A percentile compares a stretch with the other conserved stretches of the same genome.
Conservation (phyloP, 805 yeast species). For the Saccharomycopsis synnaedendra region DNA sequence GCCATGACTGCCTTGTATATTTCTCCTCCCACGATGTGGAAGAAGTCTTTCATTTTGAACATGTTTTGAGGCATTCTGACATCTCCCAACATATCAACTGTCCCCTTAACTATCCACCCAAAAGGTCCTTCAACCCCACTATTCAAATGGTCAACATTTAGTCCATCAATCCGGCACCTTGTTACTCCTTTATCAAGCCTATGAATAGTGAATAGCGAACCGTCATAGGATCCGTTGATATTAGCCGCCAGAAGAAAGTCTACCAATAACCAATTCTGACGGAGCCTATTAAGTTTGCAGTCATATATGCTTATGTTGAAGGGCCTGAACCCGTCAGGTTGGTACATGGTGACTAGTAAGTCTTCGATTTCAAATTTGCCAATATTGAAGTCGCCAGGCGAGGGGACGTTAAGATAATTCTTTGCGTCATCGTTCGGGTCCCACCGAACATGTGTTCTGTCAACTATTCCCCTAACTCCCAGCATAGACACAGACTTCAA, state of each 20-base stretch:
- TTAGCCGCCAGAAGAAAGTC: slow-evolving; percentile 73
- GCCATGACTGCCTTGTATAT: slow-evolving; percentile 19
- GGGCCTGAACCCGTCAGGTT: slow-evolving; percentile 73
- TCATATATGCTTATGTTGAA: slow-evolving; percentile 82
- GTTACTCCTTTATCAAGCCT: slow-evolving; percentile 24
- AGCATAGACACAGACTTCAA: slow-evolving; percentile 66
- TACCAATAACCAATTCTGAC: slow-evolving; percentile 90
- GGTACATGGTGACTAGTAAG: slow-evolving; percentile 67
- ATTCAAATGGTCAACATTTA: slow-evolving; percentile 81
- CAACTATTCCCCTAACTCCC: slow-evolving; percentile 89
- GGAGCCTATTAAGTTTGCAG: slow-evolving; percentile 64
- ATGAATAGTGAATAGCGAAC: slow-evolving; percentile 85
- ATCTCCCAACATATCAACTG: slow-evolving; percentile 90
- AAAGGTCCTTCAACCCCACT: slow-evolving; percentile 89
- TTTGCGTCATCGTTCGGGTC: slow-evolving; percentile 73
- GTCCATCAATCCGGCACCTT: slow-evolving; percentile 74
- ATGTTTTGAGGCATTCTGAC: slow-evolving; percentile 60
- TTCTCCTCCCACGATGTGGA: slow-evolving; percentile 24
- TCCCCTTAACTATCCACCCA: slow-evolving; percentile 93
- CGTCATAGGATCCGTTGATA: slow-evolving; percentile 86
- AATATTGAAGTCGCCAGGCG: slow-evolving; percentile 89
- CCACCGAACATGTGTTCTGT: slow-evolving; percentile 82
- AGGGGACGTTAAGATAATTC: slow-evolving; percentile 58
- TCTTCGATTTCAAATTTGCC: slow-evolving; percentile 77
- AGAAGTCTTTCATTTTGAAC: slow-evolving; percentile 11